These are phyloP conservation scores for Penstemon eatonii DNA, from an alignment of 257 asterid genomes.

Conservation along the genomic window DNA sequence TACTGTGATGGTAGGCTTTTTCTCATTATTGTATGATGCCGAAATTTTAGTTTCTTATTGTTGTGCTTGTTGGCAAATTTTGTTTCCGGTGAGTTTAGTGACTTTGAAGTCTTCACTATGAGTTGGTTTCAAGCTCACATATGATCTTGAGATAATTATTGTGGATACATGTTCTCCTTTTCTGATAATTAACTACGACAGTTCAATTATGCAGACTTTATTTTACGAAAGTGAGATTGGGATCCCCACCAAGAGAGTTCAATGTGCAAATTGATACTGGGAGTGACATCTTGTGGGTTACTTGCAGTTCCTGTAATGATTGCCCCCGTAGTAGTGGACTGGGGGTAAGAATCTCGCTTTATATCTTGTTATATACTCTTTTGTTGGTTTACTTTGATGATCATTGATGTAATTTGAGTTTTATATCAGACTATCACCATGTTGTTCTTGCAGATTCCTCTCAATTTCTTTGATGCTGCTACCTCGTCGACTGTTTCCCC, in stretches of 20 bases:
- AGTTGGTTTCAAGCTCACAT: neutral
- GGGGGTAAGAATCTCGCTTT: constrained; percentile 52
- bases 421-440: constrained; percentile 11
- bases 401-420: constrained; percentile 19
- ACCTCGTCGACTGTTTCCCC: constrained; percentile 67
- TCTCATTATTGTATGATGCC: neutral
- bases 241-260: constrained; percentile 87
- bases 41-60: neutral
- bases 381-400: neutral
- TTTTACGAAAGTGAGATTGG: constrained; percentile 81
- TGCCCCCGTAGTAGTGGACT: constrained; percentile 87
- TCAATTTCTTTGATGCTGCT: constrained; percentile 67
- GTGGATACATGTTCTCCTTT: constrained; percentile 1
- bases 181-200: constrained; percentile 17
- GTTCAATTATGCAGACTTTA: constrained; percentile 59
- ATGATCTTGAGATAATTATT: constrained; percentile 1
- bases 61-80: constrained; percentile 3
- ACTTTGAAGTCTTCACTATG: constrained; percentile 20
- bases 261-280: constrained; percentile 95
- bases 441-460: constrained; percentile 57
- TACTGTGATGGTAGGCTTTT: neutral
- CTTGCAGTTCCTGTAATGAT: constrained; percentile 75
- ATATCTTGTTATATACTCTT: constrained; percentile 14
- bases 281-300: constrained; percentile 85
- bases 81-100: neutral